Conservation (phyloP, 805 yeast genomes). For the Lachancea thermotolerans region DNA sequence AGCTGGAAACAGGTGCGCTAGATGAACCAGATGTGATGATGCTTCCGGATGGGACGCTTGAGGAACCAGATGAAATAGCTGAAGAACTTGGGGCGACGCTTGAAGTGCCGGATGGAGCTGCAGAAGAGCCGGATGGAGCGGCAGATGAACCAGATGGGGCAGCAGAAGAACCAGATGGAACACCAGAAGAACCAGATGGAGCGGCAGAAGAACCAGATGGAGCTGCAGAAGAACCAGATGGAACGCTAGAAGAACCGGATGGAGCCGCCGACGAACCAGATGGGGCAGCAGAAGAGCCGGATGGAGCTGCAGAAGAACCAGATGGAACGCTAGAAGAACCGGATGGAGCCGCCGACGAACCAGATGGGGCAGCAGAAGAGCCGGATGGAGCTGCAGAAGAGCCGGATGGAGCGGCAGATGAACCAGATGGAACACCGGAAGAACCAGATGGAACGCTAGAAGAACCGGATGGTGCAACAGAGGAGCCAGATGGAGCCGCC, state of each 20-base stretch:
- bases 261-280: neutral
- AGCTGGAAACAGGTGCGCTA: no score
- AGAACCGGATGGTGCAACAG: no score
- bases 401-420: neutral
- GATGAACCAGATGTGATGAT: no score
- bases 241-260: neutral
- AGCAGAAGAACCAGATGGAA: neutral
- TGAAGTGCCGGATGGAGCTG: neutral
- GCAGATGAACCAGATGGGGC: neutral
- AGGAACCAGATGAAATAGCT: neutral
- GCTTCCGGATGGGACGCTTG: neutral
- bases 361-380: neutral
- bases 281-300: neutral
- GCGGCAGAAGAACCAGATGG: neutral
- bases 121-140: neutral
- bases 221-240: neutral
- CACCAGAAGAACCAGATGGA: neutral
- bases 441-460: no score
- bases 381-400: neutral
- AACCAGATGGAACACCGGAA: no score
- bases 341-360: neutral
- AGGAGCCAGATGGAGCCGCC: no score
- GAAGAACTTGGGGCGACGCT: neutral
- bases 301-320: neutral
- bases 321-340: neutral